phyloP scores from a whole-genome alignment of 768 basidiomycete species.

The Lactarius hatsudake region DNA sequence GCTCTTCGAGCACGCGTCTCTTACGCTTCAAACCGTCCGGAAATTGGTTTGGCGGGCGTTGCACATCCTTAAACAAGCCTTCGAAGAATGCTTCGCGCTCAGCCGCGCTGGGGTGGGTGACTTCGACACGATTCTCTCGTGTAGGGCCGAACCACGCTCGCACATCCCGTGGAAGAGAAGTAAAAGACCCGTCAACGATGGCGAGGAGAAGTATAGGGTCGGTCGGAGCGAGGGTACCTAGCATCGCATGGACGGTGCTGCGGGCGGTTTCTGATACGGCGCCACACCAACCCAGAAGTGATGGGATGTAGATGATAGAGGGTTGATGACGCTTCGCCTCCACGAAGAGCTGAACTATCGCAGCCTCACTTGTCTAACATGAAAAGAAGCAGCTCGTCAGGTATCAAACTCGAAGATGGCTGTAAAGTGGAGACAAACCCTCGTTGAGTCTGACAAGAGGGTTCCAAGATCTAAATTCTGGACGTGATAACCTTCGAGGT shows the following conservation, averaged over 20 bases:
- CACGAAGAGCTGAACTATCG: conserved; percentile 90
- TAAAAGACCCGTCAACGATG: conserved; percentile 74
- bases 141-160: conserved; percentile 86
- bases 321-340: conserved; percentile 98
- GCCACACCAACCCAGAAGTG: conserved; percentile 79
- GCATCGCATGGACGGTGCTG: conserved; percentile 82
- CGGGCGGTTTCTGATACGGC: conserved; percentile 83
- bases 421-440: conserved; percentile 50
- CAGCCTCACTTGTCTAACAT: conserved; percentile 79
- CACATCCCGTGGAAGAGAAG: conserved; percentile 75
- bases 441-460: conserved; percentile 81
- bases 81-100: conserved; percentile 77
- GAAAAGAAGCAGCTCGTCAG: conserved; percentile 10
- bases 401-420: neutral
- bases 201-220: conserved; percentile 94
- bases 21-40: conserved; percentile 83
- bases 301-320: conserved; percentile 92
- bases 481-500: conserved; percentile 93
- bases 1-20: conserved; percentile 78
- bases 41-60: conserved; percentile 79
- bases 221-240: conserved; percentile 85
- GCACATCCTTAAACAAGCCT: conserved; percentile 63
- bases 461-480: conserved; percentile 91
- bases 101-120: conserved; percentile 49
- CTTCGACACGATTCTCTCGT: conserved; percentile 68